Evolutionary conservation across 2,329 filamentous ascomycete species (phyloP), one percentile per base, ranked within the genome.

Genomic region (Aspergillus terreus): DNA sequence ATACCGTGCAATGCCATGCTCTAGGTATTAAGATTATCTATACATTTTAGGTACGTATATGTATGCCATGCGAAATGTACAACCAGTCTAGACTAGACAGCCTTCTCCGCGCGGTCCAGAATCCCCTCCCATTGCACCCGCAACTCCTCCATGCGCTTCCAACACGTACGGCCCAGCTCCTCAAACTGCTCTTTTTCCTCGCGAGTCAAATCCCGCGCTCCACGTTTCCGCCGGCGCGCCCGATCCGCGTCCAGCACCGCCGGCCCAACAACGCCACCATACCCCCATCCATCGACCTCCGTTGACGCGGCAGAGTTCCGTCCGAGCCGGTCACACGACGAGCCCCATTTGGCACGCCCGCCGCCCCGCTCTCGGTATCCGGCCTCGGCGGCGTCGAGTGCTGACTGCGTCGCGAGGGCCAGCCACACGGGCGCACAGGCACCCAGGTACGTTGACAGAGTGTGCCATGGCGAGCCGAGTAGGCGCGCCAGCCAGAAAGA

Each of bases 401-500:
- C 63, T 4, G 65, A 59, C 47, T 86, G 80, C 6, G 83, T 75
- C 17, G 86, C 80, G 11, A 97, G 80, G 0, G 87, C 83, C 6
- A 95, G 73, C 87, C 89, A 96, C 21, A 87, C 85, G 4, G 89
- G 82, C 0, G 90, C 83, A 44, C 80, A 81, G 6, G 92, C 90
- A 40, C 87, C 92, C 17, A 82, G 80, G 73, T 96, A 95, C 0
- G 85, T 79, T n/a, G 80, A 80, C 45, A 89, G 78, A 0, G 82
- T 79, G 69, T 97, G 92, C 94, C 94, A 99, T 10, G 88, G 88
- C 2, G 89, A 95, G 45, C 94, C 94, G 23, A 91, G 67, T 76
- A 82, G 84, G 57, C 92, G 88, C 12, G 84, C 83, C 14, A 95
- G 41, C 67, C 85, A 85, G 67, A 95, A 85, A 3, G 81, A 76